Evolutionary conservation across 306 rosid species (phyloP), one percentile per base, ranked within the genome.

Genomic region (Glycine soja): DNA sequence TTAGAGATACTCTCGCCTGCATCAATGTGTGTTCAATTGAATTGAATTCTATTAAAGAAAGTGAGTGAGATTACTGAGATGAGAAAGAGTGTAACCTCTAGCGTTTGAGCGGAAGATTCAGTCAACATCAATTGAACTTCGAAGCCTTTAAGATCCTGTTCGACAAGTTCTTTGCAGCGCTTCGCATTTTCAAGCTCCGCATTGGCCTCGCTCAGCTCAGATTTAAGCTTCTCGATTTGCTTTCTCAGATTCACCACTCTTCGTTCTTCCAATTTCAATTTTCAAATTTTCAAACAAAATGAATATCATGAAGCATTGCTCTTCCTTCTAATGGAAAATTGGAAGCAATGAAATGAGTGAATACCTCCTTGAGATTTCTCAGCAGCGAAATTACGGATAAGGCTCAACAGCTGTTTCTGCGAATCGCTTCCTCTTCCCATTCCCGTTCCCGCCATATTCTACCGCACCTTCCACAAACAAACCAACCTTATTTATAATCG

Each of bases 341-440:
- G 1, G 66, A 19, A 59, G 40, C 36, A 8, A 73, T 8, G 71
- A 62, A 40, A 62, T 15, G 43, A 68, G 13, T 19, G 24, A 67
- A 95, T 36, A 36, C 99, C 97, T 88, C 96, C 97, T 80, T 88
- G 92, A 50, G 87, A 80, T 81, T 88, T 91, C 83, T 95, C 99
- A 19, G 97, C 54, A 30, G 92, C 93, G 72, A 87, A 86, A 81
- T 87, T 89, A 82, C 90, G 94, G 30, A 95, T 90, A 19, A 91
- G 85, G 73, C 84, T 79, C 43, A 90, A 57, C 67, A 95, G 84
- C 16, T 86, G 93, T 72, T 84, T 93, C 88, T 90, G 88, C 7
- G 91, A 8, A 54, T 95, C 96, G 12, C 67, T 84, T 84, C 84
- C 93, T 84, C 88, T 84, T 87, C 30, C 30, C 30, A 2, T 24